Base-by-base conservation (phyloP, 345 rosid species). In the Cardamine chenopodiifolia region DNA sequence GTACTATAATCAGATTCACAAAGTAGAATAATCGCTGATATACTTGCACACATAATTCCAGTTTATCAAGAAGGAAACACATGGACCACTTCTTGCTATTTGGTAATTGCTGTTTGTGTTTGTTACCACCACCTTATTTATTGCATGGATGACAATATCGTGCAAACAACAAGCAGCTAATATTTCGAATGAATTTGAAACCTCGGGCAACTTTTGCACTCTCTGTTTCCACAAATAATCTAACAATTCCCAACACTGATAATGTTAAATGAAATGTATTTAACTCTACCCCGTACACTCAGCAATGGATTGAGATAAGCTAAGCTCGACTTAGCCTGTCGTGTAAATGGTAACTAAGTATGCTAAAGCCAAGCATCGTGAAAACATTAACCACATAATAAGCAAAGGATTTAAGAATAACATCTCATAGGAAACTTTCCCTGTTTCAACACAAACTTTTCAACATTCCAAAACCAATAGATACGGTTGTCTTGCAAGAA, bases 1-100 rank as follows among this genome's bases (percentile, higher is more conserved):
- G 99, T 22, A 92, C 94, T 0, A 57, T 86, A 25, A 79, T 87
- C 56, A 85, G 83, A 13, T 63, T 76, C 69, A 65, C 73, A 1
- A 70, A 71, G 49, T 78, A 66, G 72, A 17, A 18, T 0, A 2
- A 52, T n/a, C 23, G n/a, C 19, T 4, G 7, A 39, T 40, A 12
- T n/a, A n/a, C n/a, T n/a, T n/a, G n/a, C 39, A 9, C 4, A 11
- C 53, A 37, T 48, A 18, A 37, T 25, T 13, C 57, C 22, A 15
- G 42, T 14, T 20, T 13, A 32, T 7, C 18, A 32, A 34, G 34
- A n/a, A 26, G 35, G 8, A 48, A 7, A 55, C n/a, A 55, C 52
- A 45, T 44, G 8, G 7, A 14, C 50, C 9, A 31, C 8, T 18
- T 44, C 32, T 11, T 23, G n/a, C 17, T 42, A 8, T 12, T 50